Base-by-base conservation (phyloP, 2,329 filamentous ascomycete genomes). In the Colletotrichum gigasporum region DNA sequence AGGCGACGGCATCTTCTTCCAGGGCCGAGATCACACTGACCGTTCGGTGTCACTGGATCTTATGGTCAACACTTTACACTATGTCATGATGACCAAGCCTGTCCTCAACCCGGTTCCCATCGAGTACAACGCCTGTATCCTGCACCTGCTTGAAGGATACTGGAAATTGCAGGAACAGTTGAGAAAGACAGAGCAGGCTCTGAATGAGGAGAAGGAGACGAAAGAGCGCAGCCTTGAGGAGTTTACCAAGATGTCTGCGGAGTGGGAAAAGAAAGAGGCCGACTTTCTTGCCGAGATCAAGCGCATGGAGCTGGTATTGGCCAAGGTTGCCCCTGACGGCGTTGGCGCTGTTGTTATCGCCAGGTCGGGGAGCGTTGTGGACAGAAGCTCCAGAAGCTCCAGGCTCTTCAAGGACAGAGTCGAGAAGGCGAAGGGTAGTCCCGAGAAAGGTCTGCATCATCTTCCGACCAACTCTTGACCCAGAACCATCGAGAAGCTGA, bases 281-380 rank as follows among this genome's bases (percentile, higher is more conserved):
- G 71, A 75, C 35, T 80, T 78, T 63, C 76, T 75, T 57, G 71
- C 70, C 22, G 74, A 81, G 69, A 74, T 84, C 70, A 74, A 77
- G 67, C 66, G 76, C 12, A 73, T 82, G 9, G 79, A 81, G 63
- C 66, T 77, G 8, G 62, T 74, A 2, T 66, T 81, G 26, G 75
- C 76, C 9, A 71, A 68, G 24, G 63, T 72, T 35, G 78, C 75
- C n/a, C 71, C 68, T 16, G 74, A 77, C 24, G 80, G 81, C 3
- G 71, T 83, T 30, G 80, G 79, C 58, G 78, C 78, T n/a, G 82
- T 84, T 2, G 72, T 77, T 1, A 63, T 83, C 22, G 80, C 79
- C 11, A 76, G 81, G 42, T 75, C 78, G 4, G 75, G 75, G 12
- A 83, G 80, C 41, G 67, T 83, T 18, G 69, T 83, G 18, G 76